Conservation (phyloP, 2,329 filamentous ascomycete genomes). For the Monilinia fructigena region DNA sequence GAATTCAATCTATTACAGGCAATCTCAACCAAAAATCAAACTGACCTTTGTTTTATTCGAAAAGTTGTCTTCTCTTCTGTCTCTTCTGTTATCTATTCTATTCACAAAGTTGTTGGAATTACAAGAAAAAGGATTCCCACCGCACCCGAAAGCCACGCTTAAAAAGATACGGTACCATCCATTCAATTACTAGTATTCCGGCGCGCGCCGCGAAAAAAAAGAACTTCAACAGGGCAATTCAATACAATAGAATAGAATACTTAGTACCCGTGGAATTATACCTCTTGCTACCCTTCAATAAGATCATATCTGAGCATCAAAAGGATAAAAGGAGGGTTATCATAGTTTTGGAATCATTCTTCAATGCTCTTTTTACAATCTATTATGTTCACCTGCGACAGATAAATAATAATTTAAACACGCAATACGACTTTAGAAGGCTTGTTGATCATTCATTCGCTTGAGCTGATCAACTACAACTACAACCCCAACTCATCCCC, state of each 20-base stretch:
- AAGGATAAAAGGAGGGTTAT: not conserved
- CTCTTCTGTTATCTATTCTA: not conserved
- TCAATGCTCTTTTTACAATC: constrained; percentile 5
- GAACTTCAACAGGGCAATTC: constrained; percentile 10
- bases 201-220: constrained; percentile 14
- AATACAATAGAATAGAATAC: constrained; percentile 10
- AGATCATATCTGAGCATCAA: not conserved
- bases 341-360: not conserved
- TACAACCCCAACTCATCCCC: constrained; percentile 20
- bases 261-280: not conserved
- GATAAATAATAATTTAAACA: constrained; percentile 20
- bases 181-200: constrained; percentile 12
- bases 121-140: constrained; percentile 10
- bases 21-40: not conserved
- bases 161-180: constrained; percentile 19
- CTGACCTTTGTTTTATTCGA: too few species aligned
- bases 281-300: not conserved
- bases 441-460: constrained; percentile 23
- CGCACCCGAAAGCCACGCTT: constrained; percentile 21
- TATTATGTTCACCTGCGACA: constrained; percentile 18
- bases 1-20: not conserved
- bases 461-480: constrained; percentile 25
- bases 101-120: constrained; percentile 5
- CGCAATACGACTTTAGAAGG: constrained; percentile 21
- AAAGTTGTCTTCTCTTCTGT: too few species aligned